phyloP scores from a whole-genome alignment of 805 yeast species.

The Starmerella bombi region DNA sequence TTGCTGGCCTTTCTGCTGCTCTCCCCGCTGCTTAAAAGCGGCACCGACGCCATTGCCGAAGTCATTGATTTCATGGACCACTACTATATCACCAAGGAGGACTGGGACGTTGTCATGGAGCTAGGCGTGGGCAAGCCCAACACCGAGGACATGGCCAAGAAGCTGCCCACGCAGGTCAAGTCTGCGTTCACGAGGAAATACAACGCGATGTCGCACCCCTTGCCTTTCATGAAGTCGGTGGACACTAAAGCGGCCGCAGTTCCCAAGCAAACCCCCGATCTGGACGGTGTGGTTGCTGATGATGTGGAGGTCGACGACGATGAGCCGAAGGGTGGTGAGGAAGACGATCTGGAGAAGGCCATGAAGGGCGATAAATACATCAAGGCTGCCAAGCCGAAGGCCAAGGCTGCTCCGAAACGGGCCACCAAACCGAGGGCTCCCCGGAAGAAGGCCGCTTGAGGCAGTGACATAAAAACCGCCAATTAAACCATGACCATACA shows the following conservation, averaged over 20 bases:
- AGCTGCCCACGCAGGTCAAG: constrained; percentile 64
- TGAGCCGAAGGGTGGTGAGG: constrained; percentile 22
- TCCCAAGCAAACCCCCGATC: constrained; percentile 32
- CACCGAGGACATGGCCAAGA: constrained; percentile 39
- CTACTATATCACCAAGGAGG: constrained; percentile 77
- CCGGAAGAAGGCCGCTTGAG: neutral
- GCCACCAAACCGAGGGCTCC: no score
- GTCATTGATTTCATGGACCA: constrained; percentile 67
- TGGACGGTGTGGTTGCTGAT: constrained; percentile 61
- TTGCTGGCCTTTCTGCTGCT: constrained; percentile 44
- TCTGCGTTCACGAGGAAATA: constrained; percentile 78
- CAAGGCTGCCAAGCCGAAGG: constrained; percentile 15
- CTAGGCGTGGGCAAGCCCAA: constrained; percentile 52
- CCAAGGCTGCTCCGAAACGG: constrained; percentile 7
- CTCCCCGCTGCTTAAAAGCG: constrained; percentile 42
- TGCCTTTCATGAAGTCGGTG: constrained; percentile 52
- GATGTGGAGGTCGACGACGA: constrained; percentile 27
- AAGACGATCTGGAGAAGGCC: constrained; percentile 27
- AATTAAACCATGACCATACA: no score
- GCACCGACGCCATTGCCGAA: constrained; percentile 49
- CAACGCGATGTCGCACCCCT: constrained; percentile 66
- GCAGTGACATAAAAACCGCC: no score
- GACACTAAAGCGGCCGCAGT: constrained; percentile 30
- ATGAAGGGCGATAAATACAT: constrained; percentile 25
- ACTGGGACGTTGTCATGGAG: constrained; percentile 81